A percentile compares a stretch with the other conserved stretches of the same genome.
Conservation (phyloP, 805 yeast species). For the Metschnikowia anglica region DNA sequence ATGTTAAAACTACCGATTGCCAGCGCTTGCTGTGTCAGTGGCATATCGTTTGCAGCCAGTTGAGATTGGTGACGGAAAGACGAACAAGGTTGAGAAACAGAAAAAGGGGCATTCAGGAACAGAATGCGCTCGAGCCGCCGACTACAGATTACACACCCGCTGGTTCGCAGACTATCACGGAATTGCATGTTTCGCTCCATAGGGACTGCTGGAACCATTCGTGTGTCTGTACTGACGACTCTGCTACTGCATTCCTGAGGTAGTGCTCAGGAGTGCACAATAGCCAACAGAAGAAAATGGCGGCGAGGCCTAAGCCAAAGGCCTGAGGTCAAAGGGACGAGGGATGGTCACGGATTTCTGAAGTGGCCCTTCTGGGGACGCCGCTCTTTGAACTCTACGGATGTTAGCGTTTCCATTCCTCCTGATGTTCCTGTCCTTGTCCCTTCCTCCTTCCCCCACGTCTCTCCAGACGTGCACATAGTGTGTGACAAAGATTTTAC, state of each 20-base stretch:
- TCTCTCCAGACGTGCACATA: constrained; percentile 6
- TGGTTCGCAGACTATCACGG: too few species aligned
- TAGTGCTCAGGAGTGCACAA: not conserved
- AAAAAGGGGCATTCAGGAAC: not conserved
- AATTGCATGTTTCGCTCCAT: not conserved
- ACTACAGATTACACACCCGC: too few species aligned
- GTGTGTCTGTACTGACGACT: too few species aligned
- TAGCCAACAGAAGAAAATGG: not conserved
- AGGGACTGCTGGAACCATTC: too few species aligned
- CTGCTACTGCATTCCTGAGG: too few species aligned
- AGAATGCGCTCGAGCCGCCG: not conserved
- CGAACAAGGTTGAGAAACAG: not conserved
- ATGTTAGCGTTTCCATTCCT: too few species aligned
- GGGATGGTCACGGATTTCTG: not conserved
- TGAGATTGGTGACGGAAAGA: not conserved
- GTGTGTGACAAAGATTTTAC: constrained; percentile 11
- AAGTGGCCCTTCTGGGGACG: too few species aligned
- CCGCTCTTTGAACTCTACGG: too few species aligned
- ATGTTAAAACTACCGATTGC: not conserved
- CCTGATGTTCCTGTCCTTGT: too few species aligned
- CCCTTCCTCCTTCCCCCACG: not conserved
- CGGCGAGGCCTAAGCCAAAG: not conserved
- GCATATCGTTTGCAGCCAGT: not conserved
- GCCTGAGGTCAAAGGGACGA: too few species aligned
- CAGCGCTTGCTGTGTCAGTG: not conserved